Conservation (phyloP, 2,329 filamentous ascomycete genomes). For the Fusarium sororula region DNA sequence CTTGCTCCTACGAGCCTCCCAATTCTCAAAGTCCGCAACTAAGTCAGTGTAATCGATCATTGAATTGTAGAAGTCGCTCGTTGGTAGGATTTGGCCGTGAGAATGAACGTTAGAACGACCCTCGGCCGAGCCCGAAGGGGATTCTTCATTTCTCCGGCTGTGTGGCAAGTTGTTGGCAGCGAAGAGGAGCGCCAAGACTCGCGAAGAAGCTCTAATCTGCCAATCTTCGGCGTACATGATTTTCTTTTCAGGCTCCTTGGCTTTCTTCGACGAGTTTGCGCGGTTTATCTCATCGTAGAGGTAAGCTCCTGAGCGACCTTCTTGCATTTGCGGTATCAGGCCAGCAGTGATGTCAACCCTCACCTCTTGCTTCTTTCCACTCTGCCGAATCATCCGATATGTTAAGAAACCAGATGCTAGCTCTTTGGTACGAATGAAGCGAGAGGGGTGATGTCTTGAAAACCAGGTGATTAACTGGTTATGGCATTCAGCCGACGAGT, state of each 20-base stretch:
- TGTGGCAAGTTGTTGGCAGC: constrained; percentile 74
- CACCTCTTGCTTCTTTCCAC: constrained; percentile 70
- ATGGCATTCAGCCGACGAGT: constrained; percentile 79
- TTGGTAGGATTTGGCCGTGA: constrained; percentile 75
- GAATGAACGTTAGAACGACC: constrained; percentile 44
- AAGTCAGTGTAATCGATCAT: constrained; percentile 88
- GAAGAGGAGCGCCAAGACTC: constrained; percentile 83
- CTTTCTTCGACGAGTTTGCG: constrained; percentile 60
- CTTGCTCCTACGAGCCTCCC: constrained; percentile 78
- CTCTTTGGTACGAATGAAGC: constrained; percentile 79
- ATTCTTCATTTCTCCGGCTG: constrained; percentile 47
- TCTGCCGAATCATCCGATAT: constrained; percentile 78
- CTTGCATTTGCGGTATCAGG: constrained; percentile 77
- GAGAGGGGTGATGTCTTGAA: constrained; percentile 70
- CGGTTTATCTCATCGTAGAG: constrained; percentile 79
- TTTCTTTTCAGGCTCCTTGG: constrained; percentile 63
- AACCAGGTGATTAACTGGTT: constrained; percentile 83
- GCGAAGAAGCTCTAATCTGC: constrained; percentile 84
- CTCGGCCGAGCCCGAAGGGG: constrained; percentile 34
- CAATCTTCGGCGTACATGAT: constrained; percentile 83
- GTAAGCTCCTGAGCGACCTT: constrained; percentile 72
- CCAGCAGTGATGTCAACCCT: constrained; percentile 70
- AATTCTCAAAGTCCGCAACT: constrained; percentile 84
- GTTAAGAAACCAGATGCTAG: constrained; percentile 81
- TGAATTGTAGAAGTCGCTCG: constrained; percentile 88